Evolutionary conservation across 225 moss, liverwort and hornwort species (phyloP), one percentile per base, ranked within the genome.

Genomic region (Asterella californica): DNA sequence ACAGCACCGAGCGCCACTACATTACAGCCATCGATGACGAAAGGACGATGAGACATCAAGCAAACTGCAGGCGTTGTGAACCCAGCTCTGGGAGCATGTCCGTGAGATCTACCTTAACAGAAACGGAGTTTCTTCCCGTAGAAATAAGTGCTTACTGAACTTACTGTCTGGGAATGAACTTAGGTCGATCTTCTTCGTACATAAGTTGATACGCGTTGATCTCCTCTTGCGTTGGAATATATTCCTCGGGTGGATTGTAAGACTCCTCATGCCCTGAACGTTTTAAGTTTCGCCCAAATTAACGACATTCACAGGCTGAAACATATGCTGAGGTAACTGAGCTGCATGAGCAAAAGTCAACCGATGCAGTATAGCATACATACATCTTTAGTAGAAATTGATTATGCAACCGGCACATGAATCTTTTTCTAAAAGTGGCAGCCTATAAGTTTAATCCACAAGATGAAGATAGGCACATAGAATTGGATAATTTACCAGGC

Each of bases 171-270:
- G 99, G 99, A n/a, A 99, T 88, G 75, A 88, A 99, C 79, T 99
- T 99, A 71, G 99, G 99, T 19, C 99, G 86, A 87, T 99, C 99
- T 90, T 99, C 99, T 89, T 95, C 99, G 83, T 99, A 95, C 91
- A 99, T 85, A 45, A 90, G 88, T 82, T 92, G 91, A 77, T 95
- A 99, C 24, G 93, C 88, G 83, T 90, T 91, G 17, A 99, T 86
- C 82, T 99, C 99, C 71, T 95, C 93, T 73, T 89, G 86, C 24
- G 95, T 89, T 66, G 99, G 99, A 60, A 99, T 90, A 61, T 95
- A 93, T 80, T 99, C 95, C 42, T 92, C 87, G 70, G 95, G 93
- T 30, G 99, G 99, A 83, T 95, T 86, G 69, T 85, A 88, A 22
- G 97, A 99, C 80, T 95, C 99, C 53, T 91, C 93, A 75, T 95